Percentiles rank a stretch among this genome's conserved stretches.
These are phyloP conservation scores for Chlorella sp. DNA, from an alignment of 139 green algal species.

Conservation along the genomic window DNA sequence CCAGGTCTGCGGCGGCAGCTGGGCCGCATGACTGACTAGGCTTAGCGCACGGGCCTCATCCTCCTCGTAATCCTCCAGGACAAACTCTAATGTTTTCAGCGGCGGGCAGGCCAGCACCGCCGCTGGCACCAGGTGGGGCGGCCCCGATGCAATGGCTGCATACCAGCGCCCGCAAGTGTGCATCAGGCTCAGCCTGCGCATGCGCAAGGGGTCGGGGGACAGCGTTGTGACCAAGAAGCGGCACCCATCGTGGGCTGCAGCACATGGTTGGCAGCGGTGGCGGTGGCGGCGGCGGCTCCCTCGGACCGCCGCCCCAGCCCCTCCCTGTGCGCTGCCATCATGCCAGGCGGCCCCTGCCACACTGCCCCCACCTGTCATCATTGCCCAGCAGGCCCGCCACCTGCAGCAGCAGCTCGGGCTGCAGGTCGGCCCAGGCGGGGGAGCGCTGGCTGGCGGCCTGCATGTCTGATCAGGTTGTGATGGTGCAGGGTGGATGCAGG, in stretches of 20 bases:
- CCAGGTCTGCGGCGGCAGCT: background rate
- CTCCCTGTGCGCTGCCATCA: too few species aligned
- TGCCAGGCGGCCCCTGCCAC: too few species aligned
- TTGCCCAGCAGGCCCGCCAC: background rate
- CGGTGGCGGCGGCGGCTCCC: too few species aligned
- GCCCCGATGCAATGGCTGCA: background rate
- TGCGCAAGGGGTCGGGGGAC: background rate
- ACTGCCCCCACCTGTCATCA: background rate
- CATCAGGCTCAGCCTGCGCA: background rate
- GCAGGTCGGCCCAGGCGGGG: background rate
- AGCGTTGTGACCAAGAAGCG: too few species aligned
- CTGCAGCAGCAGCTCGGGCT: background rate
- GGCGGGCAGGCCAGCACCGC: background rate
- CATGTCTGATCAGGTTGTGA: too few species aligned
- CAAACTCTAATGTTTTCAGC: background rate
- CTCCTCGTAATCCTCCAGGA: background rate
- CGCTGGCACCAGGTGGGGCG: background rate
- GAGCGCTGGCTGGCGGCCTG: background rate
- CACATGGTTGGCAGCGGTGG: too few species aligned
- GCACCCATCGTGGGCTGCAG: background rate
- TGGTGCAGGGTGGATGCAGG: too few species aligned
- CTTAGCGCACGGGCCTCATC: background rate
- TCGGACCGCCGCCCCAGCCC: too few species aligned
- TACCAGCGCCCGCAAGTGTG: background rate
- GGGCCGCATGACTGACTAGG: background rate